A percentile compares a stretch with the other conserved stretches of the same genome.
phyloP scores from a whole-genome alignment of 352 stramenopile genomes.

The Phytopythium aichiense region DNA sequence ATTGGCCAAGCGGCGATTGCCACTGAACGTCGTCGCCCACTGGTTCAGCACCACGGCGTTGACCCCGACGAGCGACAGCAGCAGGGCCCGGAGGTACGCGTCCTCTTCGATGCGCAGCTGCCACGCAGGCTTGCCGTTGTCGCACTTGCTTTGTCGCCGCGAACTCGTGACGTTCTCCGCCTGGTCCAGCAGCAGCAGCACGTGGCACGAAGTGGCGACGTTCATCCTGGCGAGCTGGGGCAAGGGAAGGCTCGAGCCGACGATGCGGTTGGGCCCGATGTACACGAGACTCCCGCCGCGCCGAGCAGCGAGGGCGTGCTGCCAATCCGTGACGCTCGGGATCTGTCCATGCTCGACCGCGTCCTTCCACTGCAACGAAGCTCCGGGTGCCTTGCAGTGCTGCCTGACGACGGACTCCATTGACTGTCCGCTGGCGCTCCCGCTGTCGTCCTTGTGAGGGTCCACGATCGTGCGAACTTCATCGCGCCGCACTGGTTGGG shows the following conservation, averaged over 20 bases:
- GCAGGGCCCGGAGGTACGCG: conserved; percentile 49
- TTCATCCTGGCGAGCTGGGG: conserved; percentile 67
- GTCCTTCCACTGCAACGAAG: conserved; percentile 53
- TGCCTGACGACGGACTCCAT: conserved; percentile 42
- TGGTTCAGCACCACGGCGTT: conserved; percentile 78
- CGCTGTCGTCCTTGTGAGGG: conserved; percentile 47
- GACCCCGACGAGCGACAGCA: conserved; percentile 76
- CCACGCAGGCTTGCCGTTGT: conserved; percentile 70
- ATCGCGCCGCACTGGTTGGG: conserved; percentile 44
- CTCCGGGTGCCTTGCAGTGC: conserved; percentile 19
- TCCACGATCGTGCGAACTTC: conserved; percentile 69
- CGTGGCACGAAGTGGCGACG: conserved; percentile 52
- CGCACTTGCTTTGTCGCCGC: conserved; percentile 82
- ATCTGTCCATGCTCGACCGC: conserved; percentile 52
- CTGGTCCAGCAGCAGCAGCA: conserved; percentile 71
- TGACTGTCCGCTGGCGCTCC: conserved; percentile 29
- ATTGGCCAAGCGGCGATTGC: conserved; percentile 58
- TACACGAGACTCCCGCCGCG: conserved; percentile 65
- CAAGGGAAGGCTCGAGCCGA: conserved; percentile 45
- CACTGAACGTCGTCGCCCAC: conserved; percentile 75
- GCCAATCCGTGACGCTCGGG: conserved; percentile 65
- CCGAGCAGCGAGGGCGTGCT: conserved; percentile 50
- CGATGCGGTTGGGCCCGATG: conserved; percentile 58
- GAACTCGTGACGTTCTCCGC: conserved; percentile 69
- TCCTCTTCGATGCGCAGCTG: conserved; percentile 64